Evolutionary conservation across 371 early-diverging fungal genomes (phyloP).

Genomic region (Saksenaea oblongispora): DNA sequence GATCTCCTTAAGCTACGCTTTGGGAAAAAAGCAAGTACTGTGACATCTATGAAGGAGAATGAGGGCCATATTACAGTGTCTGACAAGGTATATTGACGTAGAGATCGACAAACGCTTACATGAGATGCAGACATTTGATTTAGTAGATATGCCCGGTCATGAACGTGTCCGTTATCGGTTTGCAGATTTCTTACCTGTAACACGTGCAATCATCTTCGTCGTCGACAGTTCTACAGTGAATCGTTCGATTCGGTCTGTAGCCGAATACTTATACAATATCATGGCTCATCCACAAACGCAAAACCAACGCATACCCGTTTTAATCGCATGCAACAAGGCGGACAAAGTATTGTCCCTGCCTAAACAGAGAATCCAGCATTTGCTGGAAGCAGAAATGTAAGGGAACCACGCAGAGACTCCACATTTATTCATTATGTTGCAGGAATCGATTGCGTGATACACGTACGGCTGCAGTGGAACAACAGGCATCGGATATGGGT

Average conservation of each 20-base stretch:
- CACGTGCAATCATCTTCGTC: constrained; percentile 77
- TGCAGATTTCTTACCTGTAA: constrained; percentile 66
- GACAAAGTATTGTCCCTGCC: constrained; percentile 75
- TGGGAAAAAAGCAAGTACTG: constrained; percentile 53
- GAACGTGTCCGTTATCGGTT: constrained; percentile 78
- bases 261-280: constrained; percentile 79
- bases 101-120: not conserved
- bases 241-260: constrained; percentile 52
- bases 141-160: constrained; percentile 92
- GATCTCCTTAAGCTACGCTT: constrained; percentile 47
- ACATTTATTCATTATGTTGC: not conserved
- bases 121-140: constrained; percentile 38
- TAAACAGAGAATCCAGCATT: constrained; percentile 58
- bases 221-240: constrained; percentile 71
- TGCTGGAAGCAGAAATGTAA: constrained; percentile 81
- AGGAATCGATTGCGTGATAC: constrained; percentile 70
- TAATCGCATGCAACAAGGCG: constrained; percentile 84
- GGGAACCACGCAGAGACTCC: not conserved
- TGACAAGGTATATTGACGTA: constrained; percentile 36
- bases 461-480: constrained; percentile 68
- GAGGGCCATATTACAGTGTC: constrained; percentile 50
- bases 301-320: constrained; percentile 58
- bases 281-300: constrained; percentile 64
- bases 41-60: constrained; percentile 78
- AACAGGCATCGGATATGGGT: constrained; percentile 57